These are phyloP conservation scores for Fusarium longipes DNA, from an alignment of 2,329 filamentous ascomycete species.

Conservation along the genomic window DNA sequence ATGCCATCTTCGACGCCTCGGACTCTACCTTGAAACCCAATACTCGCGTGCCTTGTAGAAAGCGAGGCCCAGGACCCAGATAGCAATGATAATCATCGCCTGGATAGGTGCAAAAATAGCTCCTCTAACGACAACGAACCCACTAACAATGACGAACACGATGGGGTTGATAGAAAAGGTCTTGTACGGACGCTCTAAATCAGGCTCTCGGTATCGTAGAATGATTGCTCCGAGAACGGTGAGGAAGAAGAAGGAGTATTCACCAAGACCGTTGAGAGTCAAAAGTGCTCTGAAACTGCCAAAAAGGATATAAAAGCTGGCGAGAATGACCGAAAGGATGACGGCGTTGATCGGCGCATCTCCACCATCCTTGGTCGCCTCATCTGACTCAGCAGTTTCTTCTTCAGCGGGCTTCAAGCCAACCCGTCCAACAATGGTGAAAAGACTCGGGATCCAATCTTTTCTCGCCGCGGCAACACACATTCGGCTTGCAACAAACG, in stretches of 20 bases:
- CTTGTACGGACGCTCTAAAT: constrained; percentile 66
- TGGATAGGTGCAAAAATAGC: constrained; percentile 68
- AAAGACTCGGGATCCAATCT: constrained; percentile 61
- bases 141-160: constrained; percentile 67
- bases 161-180: constrained; percentile 62
- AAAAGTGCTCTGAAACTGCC: constrained; percentile 71
- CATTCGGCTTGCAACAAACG: constrained; percentile 71
- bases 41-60: constrained; percentile 52
- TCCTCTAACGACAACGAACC: constrained; percentile 68
- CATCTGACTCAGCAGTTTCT: neutral
- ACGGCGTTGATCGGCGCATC: constrained; percentile 68
- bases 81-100: constrained; percentile 61
- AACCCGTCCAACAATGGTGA: constrained; percentile 59
- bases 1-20: too few species aligned
- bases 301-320: constrained; percentile 67
- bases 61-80: constrained; percentile 62
- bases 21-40: neutral
- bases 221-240: constrained; percentile 69
- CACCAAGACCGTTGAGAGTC: constrained; percentile 69
- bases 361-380: constrained; percentile 43
- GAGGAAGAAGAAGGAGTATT: constrained; percentile 73
- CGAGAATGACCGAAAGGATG: constrained; percentile 60
- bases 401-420: constrained; percentile 45
- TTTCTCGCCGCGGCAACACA: constrained; percentile 67
- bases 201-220: constrained; percentile 66